Evolutionary conservation across 225 moss, liverwort and hornwort genomes (phyloP).

Genomic region (Bryoerythrophyllum caledonicum): DNA sequence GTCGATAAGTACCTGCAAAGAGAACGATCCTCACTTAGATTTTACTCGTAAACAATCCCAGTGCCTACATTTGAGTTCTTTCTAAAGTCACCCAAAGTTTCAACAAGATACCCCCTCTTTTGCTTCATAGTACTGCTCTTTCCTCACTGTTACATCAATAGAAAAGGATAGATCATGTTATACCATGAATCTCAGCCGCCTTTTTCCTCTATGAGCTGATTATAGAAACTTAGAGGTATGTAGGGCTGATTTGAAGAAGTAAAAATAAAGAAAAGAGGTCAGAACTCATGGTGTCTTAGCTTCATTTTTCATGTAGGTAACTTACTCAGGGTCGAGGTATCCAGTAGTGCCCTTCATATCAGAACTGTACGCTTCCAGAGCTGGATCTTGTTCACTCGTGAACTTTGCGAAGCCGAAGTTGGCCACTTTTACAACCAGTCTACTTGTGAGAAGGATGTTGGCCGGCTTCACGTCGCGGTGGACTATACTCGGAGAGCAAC

Average conservation of each 20-base stretch:
- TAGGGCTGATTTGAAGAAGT: too few species aligned
- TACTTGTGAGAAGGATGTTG: constrained; percentile 46
- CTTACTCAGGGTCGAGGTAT: constrained; percentile 56
- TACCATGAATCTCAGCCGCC: too few species aligned
- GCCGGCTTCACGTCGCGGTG: constrained; percentile 48
- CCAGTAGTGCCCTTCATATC: constrained; percentile 40
- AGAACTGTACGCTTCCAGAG: constrained; percentile 19
- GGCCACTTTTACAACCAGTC: constrained; percentile 42
- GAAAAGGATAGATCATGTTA: too few species aligned
- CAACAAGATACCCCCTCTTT: too few species aligned
- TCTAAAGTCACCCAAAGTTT: too few species aligned
- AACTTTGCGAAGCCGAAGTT: constrained; percentile 43
- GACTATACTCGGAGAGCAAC: constrained; percentile 41
- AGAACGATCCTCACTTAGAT: constrained; percentile 1
- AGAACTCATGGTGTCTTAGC: too few species aligned
- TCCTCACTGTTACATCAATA: too few species aligned
- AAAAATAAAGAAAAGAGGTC: too few species aligned
- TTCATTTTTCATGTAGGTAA: neutral
- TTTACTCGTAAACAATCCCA: neutral
- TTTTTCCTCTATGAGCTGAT: too few species aligned
- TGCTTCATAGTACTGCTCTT: too few species aligned
- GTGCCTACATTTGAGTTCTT: neutral
- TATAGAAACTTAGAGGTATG: too few species aligned
- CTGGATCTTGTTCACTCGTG: constrained; percentile 21
- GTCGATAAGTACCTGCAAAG: constrained; percentile 23